A percentile compares a stretch with the other conserved stretches of the same genome.
These are phyloP conservation scores for Phytophthora palmivora DNA, from an alignment of 352 stramenopile species.

Conservation along the genomic window DNA sequence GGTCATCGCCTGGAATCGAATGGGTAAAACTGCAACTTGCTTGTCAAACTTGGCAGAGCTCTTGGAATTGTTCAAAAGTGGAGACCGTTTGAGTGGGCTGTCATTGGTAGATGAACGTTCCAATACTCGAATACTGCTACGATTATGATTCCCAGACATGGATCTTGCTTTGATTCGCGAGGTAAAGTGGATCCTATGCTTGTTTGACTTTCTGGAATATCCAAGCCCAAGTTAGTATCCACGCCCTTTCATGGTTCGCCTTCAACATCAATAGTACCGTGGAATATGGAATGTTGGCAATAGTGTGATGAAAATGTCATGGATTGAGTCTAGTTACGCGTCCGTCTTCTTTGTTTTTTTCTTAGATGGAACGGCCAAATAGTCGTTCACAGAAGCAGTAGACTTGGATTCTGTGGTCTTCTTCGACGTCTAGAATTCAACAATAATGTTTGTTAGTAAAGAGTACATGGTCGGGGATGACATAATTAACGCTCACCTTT, in stretches of 20 bases:
- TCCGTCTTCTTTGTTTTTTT: slow-evolving; percentile 59
- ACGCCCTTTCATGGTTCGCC: slow-evolving; percentile 29
- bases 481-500: slow-evolving; percentile 48
- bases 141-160: slow-evolving; percentile 19
- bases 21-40: slow-evolving; percentile 30
- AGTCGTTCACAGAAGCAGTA: slow-evolving; percentile 63
- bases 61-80: slow-evolving; percentile 2
- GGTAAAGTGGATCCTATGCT: slow-evolving; percentile 20
- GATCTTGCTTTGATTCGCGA: slow-evolving; percentile 31
- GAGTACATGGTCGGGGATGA: background rate
- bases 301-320: slow-evolving; percentile 10
- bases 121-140: slow-evolving; percentile 1
- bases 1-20: slow-evolving; percentile 28
- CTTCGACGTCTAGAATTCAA: slow-evolving; percentile 42
- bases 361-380: slow-evolving; percentile 61
- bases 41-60: slow-evolving; percentile 32
- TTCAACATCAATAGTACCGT: slow-evolving; percentile 24
- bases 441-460: slow-evolving; percentile 13
- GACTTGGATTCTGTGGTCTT: slow-evolving; percentile 38
- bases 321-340: slow-evolving; percentile 36
- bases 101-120: background rate
- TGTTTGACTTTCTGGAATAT: slow-evolving; percentile 39
- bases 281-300: slow-evolving; percentile 23
- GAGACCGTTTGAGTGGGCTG: slow-evolving; percentile 11
- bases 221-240: slow-evolving; percentile 15